These are phyloP conservation scores for Ricinus communis DNA, from an alignment of 345 rosid genomes.

Conservation along the genomic window DNA sequence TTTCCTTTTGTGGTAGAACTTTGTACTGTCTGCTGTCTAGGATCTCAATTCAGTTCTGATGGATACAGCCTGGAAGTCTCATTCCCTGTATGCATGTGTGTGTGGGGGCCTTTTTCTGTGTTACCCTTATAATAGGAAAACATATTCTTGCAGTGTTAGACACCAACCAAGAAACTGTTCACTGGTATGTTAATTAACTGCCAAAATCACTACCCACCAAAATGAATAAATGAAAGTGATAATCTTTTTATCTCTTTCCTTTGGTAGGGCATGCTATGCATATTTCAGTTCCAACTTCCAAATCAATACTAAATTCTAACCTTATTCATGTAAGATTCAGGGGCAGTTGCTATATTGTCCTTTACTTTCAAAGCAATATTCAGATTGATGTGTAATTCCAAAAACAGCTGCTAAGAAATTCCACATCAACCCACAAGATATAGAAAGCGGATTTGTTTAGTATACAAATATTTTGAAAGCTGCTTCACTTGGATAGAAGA, in stretches of 20 bases:
- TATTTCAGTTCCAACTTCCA: too few relatives aligned
- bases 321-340: conserved; percentile 4
- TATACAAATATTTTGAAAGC: too few relatives aligned
- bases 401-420: not conserved
- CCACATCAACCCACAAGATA: not conserved
- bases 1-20: too few relatives aligned
- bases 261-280: not conserved
- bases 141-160: not conserved
- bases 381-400: not conserved
- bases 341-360: not conserved
- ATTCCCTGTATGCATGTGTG: too few relatives aligned
- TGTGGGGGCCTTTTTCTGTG: not conserved
- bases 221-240: not conserved
- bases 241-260: not conserved
- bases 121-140: not conserved
- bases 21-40: not conserved
- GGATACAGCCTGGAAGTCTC: not conserved
- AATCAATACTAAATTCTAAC: too few relatives aligned
- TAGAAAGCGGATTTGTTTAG: too few relatives aligned
- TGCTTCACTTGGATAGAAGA: not conserved
- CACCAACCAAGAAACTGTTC: not conserved
- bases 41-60: not conserved
- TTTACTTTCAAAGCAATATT: not conserved
- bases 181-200: not conserved
- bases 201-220: not conserved